Evolutionary conservation across 2,329 filamentous ascomycete species (phyloP).

Genomic region (Sphaerulina vaccinii): DNA sequence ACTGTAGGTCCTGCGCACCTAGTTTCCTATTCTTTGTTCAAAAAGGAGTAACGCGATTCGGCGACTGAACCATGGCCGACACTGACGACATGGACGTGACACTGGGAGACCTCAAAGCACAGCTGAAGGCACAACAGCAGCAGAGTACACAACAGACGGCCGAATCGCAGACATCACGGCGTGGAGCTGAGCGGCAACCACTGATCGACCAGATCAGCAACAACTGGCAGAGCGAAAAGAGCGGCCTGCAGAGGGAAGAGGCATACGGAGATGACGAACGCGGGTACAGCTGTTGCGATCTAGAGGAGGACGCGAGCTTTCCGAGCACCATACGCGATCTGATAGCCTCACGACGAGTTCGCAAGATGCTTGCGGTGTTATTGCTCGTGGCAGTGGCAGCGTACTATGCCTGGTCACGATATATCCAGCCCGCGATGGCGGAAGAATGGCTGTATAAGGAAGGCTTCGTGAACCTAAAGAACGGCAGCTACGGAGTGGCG

Average conservation of each 20-base stretch:
- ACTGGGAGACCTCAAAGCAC: slow-evolving; percentile 9
- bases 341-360: slow-evolving; percentile 26
- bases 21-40: not conserved
- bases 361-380: slow-evolving; percentile 36
- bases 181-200: slow-evolving; percentile 15
- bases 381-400: slow-evolving; percentile 33
- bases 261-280: slow-evolving; percentile 20
- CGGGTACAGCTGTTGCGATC: slow-evolving; percentile 33
- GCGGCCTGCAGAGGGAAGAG: not conserved
- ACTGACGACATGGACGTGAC: slow-evolving; percentile 8
- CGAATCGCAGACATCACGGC: slow-evolving; percentile 9
- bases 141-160: not conserved
- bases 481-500: slow-evolving; percentile 35
- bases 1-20: no score
- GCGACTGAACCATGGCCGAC: slow-evolving; percentile 40
- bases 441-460: slow-evolving; percentile 38
- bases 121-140: slow-evolving; percentile 4
- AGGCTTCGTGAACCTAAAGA: slow-evolving; percentile 33
- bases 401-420: slow-evolving; percentile 40
- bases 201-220: slow-evolving; percentile 33
- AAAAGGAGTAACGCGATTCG: not conserved
- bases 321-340: slow-evolving; percentile 23
- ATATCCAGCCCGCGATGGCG: slow-evolving; percentile 39
- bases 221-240: slow-evolving; percentile 27
- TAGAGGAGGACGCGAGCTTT: slow-evolving; percentile 37